Percentiles rank a stretch among this genome's conserved stretches.
These are phyloP conservation scores for Coemansia sp. DNA, from an alignment of 192 early-diverging fungal genomes.

Conservation along the genomic window DNA sequence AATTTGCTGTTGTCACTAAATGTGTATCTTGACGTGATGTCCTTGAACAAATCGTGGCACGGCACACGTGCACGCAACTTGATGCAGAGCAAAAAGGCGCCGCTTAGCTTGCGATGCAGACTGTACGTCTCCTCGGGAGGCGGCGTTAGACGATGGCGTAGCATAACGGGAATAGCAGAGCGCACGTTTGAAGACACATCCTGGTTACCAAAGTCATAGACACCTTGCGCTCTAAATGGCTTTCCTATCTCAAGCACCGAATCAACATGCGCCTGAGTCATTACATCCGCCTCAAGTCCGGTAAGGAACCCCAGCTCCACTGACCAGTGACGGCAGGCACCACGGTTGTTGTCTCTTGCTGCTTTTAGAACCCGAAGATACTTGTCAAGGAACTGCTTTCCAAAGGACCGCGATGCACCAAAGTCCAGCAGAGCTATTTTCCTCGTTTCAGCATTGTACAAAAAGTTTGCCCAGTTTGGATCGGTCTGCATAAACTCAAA, in stretches of 20 bases:
- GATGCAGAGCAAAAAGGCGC: constrained; percentile 88
- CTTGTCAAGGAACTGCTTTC: constrained; percentile 67
- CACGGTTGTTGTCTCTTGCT: constrained; percentile 71
- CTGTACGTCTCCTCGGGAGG: constrained; percentile 99
- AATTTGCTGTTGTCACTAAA: constrained; percentile 35
- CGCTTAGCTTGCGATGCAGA: constrained; percentile 91
- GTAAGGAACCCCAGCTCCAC: constrained; percentile 88
- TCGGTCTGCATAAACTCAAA: constrained; percentile 99
- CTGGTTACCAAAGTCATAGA: constrained; percentile 83
- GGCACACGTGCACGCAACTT: constrained; percentile 68
- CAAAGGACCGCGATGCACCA: constrained; percentile 86
- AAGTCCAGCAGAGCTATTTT: constrained; percentile 92
- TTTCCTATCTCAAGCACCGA: constrained; percentile 85
- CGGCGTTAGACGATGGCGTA: constrained; percentile 88
- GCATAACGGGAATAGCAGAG: constrained; percentile 91
- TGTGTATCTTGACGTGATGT: constrained; percentile 36
- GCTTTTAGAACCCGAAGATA: constrained; percentile 78
- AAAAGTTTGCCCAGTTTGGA: constrained; percentile 98
- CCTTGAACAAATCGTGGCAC: constrained; percentile 45
- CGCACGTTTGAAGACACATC: constrained; percentile 82
- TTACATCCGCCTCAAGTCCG: constrained; percentile 85
- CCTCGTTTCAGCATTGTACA: constrained; percentile 70
- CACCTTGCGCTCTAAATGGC: constrained; percentile 65
- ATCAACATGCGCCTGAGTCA: constrained; percentile 85
- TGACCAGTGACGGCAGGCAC: constrained; percentile 74